Evolutionary conservation across 2,329 filamentous ascomycete genomes (phyloP).

Genomic region (Chaetomium globosum): DNA sequence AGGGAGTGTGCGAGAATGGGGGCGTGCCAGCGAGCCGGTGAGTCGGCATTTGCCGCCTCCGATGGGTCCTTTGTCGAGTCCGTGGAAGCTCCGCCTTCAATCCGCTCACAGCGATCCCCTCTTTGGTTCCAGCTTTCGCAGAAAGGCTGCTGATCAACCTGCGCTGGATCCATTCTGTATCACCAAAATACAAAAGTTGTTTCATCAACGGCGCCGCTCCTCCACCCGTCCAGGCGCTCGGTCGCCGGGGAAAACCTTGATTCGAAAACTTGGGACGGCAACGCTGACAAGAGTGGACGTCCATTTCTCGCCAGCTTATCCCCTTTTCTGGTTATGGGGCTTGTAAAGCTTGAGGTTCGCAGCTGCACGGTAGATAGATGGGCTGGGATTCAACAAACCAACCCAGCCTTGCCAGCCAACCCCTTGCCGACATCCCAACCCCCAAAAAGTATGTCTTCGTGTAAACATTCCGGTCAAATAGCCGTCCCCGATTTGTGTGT

Average conservation of each 20-base stretch:
- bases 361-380: background rate
- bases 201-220: constrained; percentile 6
- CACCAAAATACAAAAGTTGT: constrained; percentile 6
- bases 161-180: background rate
- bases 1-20: background rate
- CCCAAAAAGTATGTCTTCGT: background rate
- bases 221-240: background rate
- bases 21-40: background rate
- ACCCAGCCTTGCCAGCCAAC: background rate
- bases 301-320: background rate
- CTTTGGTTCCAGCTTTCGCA: background rate
- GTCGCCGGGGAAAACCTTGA: background rate
- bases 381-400: background rate
- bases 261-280: background rate
- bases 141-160: background rate
- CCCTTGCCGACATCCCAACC: background rate
- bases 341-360: background rate
- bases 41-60: constrained; percentile 6
- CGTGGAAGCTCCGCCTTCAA: background rate
- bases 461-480: background rate
- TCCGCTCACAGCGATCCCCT: background rate
- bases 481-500: background rate
- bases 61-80: background rate
- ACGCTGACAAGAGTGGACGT: background rate
- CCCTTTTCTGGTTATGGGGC: background rate